phyloP scores from a whole-genome alignment of 139 green algal species.

The Ulvella scutata region DNA sequence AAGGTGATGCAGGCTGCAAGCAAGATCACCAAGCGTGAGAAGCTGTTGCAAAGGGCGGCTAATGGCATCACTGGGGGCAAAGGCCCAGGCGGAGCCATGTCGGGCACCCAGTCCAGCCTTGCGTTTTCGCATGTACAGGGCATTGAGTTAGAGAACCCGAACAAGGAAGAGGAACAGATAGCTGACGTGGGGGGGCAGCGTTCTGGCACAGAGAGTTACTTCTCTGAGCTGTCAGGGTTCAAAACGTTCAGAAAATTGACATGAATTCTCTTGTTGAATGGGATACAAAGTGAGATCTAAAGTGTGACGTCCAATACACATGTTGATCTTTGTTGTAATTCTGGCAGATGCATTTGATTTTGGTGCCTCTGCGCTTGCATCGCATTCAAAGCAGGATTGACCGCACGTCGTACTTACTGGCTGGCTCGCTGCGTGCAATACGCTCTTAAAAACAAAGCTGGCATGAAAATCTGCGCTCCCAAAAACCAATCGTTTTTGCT shows the following conservation, averaged over 20 bases:
- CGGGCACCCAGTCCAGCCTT: conserved; percentile 65
- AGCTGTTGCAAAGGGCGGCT: conserved; percentile 15
- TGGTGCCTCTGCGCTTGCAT: too few relatives aligned
- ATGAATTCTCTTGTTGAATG: too few relatives aligned
- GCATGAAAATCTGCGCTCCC: too few relatives aligned
- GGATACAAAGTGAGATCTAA: too few relatives aligned
- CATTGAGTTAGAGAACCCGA: conserved; percentile 81
- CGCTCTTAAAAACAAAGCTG: too few relatives aligned
- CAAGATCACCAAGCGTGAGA: conserved; percentile 15
- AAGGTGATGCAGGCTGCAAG: conserved; percentile 34
- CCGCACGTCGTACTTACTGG: too few relatives aligned
- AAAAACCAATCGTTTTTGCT: too few relatives aligned
- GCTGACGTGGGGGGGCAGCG: conserved; percentile 17
- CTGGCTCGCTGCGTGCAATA: too few relatives aligned
- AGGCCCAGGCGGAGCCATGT: conserved; percentile 29
- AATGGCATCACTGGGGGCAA: conserved; percentile 41
- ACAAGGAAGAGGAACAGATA: conserved; percentile 9
- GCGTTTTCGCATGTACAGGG: conserved; percentile 93
- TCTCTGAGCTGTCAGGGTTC: conserved; percentile 71
- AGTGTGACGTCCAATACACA: too few relatives aligned
- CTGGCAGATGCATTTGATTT: too few relatives aligned
- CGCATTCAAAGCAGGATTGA: too few relatives aligned
- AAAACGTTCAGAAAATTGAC: conserved; percentile 8
- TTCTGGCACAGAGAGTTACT: conserved; percentile 75
- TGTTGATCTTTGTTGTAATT: too few relatives aligned